A percentile compares a stretch with the other conserved stretches of the same genome.
Evolutionary conservation across 2,329 filamentous ascomycete genomes (phyloP).

Genomic region (Helminthosporium solani): DNA sequence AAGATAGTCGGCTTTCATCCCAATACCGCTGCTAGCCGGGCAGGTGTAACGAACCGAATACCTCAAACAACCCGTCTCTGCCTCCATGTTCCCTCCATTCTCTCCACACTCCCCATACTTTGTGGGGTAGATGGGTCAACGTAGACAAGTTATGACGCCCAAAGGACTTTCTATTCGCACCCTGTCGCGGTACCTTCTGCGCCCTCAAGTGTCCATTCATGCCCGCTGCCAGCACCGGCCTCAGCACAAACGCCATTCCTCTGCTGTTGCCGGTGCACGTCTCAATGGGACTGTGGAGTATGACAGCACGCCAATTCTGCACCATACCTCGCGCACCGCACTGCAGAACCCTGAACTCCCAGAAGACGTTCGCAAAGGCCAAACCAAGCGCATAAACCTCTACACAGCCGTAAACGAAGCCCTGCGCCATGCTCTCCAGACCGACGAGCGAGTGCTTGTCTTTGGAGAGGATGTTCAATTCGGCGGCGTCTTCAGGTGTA

Average conservation of each 20-base stretch:
- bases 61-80: not conserved
- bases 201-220: slow-evolving; percentile 25
- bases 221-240: slow-evolving; percentile 22
- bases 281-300: slow-evolving; percentile 91
- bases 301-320: slow-evolving; percentile 73
- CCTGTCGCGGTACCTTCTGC: slow-evolving; percentile 33
- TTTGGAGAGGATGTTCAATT: slow-evolving; percentile 98
- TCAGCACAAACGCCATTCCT: slow-evolving; percentile 48
- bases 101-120: not conserved
- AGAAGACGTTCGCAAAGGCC: slow-evolving; percentile 61
- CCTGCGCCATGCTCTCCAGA: slow-evolving; percentile 74
- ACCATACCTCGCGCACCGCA: slow-evolving; percentile 74
- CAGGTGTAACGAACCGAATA: not conserved
- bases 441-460: slow-evolving; percentile 82
- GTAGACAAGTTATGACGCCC: slow-evolving; percentile 27
- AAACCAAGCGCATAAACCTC: slow-evolving; percentile 84
- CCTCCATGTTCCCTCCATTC: not conserved
- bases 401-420: slow-evolving; percentile 94
- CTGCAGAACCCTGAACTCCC: slow-evolving; percentile 73
- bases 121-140: not conserved
- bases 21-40: not conserved
- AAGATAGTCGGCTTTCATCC: too few species aligned
- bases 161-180: slow-evolving; percentile 34
- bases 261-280: slow-evolving; percentile 52
- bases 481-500: slow-evolving; percentile 92